Conservation (phyloP, 2,329 filamentous ascomycete species). For the Fusarium liriodendri region DNA sequence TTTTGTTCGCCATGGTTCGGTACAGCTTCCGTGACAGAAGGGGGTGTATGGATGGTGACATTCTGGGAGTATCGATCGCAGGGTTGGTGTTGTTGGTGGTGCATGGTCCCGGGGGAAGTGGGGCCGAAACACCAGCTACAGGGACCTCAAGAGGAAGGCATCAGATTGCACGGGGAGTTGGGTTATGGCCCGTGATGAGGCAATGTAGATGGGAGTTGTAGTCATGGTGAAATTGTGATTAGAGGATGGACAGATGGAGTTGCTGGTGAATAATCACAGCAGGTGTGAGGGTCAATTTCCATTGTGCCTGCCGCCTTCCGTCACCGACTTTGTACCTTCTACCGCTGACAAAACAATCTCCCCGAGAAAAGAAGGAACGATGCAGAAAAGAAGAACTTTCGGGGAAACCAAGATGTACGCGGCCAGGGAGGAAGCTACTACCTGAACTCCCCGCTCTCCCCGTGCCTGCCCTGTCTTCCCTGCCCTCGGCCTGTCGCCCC, state of each 20-base stretch:
- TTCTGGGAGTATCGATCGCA: slow-evolving; percentile 1
- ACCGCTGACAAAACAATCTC: slow-evolving; percentile 6
- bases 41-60: neutral
- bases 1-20: slow-evolving; percentile 1
- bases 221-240: neutral
- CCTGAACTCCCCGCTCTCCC: slow-evolving; percentile 32
- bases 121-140: slow-evolving; percentile 3
- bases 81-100: neutral
- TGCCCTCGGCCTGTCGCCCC: neutral
- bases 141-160: neutral
- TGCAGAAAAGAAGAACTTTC: slow-evolving; percentile 21
- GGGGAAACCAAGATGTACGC: neutral
- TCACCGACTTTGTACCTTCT: neutral
- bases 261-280: neutral
- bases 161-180: slow-evolving; percentile 30
- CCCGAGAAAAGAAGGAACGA: slow-evolving; percentile 21
- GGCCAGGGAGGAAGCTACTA: slow-evolving; percentile 6
- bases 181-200: slow-evolving; percentile 20
- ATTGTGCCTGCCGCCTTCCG: neutral
- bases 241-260: neutral
- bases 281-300: neutral
- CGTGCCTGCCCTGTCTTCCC: neutral
- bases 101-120: slow-evolving; percentile 17
- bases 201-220: slow-evolving; percentile 14
- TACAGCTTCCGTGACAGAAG: neutral